These are phyloP conservation scores for Ceratocystis harringtonii DNA, from an alignment of 2,329 filamentous ascomycete species.

Conservation along the genomic window DNA sequence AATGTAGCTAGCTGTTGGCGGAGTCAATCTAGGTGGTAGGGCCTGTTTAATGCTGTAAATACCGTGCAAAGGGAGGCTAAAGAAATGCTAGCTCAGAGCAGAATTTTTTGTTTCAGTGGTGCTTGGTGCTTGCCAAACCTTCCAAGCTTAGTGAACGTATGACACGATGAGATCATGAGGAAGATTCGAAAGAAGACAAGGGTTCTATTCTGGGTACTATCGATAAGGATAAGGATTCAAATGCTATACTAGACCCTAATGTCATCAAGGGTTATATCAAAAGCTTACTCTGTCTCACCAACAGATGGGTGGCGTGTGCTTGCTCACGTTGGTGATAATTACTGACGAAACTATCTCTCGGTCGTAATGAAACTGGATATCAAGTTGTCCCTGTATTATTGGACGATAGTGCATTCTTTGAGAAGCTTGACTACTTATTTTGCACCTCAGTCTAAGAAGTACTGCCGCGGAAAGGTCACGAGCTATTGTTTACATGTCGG, in stretches of 20 bases:
- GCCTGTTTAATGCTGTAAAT: no score
- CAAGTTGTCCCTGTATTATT: background rate
- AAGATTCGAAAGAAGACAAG: background rate
- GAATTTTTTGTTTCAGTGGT: no score
- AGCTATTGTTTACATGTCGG: background rate
- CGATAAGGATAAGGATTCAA: background rate
- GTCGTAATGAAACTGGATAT: no score
- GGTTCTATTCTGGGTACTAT: background rate
- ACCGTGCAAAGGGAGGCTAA: no score
- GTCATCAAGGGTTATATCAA: no score
- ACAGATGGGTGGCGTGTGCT: no score
- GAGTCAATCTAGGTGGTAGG: no score
- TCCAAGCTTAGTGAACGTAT: background rate
- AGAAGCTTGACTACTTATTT: background rate
- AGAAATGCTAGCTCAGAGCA: background rate
- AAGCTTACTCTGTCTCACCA: no score
- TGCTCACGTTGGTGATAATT: no score
- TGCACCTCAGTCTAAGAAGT: background rate
- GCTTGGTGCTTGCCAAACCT: background rate
- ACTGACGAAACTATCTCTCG: no score
- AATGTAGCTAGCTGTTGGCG: no score
- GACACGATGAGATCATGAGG: background rate
- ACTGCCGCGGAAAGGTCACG: background rate
- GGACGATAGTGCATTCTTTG: background rate
- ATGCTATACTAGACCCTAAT: background rate